These are phyloP conservation scores for Arthrobotrys megalospora DNA, from an alignment of 2,329 filamentous ascomycete genomes.

Conservation along the genomic window DNA sequence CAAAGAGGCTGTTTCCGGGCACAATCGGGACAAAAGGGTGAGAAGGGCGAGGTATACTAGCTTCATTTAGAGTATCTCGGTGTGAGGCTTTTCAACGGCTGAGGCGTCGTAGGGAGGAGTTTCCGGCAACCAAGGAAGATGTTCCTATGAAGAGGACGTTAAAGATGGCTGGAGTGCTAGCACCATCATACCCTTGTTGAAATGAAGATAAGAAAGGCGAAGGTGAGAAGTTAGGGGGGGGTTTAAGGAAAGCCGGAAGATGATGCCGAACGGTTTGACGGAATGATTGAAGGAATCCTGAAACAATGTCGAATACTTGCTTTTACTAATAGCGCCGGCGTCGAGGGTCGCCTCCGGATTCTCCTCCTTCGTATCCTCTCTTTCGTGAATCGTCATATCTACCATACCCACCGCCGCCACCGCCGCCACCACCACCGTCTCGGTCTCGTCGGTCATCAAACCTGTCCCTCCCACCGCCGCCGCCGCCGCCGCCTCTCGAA, in stretches of 20 bases:
- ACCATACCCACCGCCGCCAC: constrained; percentile 53
- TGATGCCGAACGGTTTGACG: constrained; percentile 1
- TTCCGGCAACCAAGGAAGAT: constrained; percentile 17
- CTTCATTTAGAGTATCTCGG: constrained; percentile 14
- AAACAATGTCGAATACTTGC: constrained; percentile 37
- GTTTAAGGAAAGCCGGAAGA: constrained; percentile 22
- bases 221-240: constrained; percentile 29
- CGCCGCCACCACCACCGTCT: constrained; percentile 60
- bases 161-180: constrained; percentile 61
- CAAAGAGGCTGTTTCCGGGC: constrained; percentile 1
- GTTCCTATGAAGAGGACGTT: constrained; percentile 54
- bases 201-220: constrained; percentile 24
- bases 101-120: constrained; percentile 4
- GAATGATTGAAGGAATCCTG: background rate
- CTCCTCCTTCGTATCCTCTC: constrained; percentile 60
- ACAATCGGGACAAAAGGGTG: constrained; percentile 13
- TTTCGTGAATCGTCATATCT: constrained; percentile 61
- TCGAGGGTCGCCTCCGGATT: constrained; percentile 56
- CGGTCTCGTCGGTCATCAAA: constrained; percentile 61
- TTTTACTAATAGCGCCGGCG: constrained; percentile 55
- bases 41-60: constrained; percentile 41
- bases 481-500: constrained; percentile 61
- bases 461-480: constrained; percentile 61
- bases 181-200: constrained; percentile 59
- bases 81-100: background rate